Percentiles rank a stretch among this genome's conserved stretches.
phyloP scores from a whole-genome alignment of 192 early-diverging fungal genomes.

The Phycomyces blakesleeanus region DNA sequence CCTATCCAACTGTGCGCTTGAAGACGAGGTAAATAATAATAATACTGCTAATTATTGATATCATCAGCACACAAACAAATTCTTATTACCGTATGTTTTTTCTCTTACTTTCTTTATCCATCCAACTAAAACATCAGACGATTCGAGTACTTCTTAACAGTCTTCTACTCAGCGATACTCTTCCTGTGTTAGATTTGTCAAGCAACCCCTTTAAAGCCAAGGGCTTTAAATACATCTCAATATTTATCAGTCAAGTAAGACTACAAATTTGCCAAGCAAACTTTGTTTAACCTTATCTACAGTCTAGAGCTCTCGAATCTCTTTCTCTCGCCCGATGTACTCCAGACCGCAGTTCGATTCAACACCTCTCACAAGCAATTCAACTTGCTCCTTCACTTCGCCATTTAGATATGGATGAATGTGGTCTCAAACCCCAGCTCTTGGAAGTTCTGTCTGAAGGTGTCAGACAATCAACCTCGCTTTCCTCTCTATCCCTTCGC shows the following conservation, averaged over 20 bases:
- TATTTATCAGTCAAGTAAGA: slow-evolving; percentile 64
- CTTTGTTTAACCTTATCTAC: not conserved
- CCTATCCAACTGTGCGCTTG: slow-evolving; percentile 65
- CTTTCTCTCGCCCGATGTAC: slow-evolving; percentile 5
- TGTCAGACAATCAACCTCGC: slow-evolving; percentile 38
- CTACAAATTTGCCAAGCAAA: too few relatives aligned
- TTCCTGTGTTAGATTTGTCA: slow-evolving; percentile 61
- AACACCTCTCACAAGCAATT: slow-evolving; percentile 11
- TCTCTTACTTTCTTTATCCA: slow-evolving; percentile 1
- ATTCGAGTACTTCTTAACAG: slow-evolving; percentile 64
- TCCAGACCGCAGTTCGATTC: slow-evolving; percentile 9
- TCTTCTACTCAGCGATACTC: slow-evolving; percentile 60
- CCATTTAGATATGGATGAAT: slow-evolving; percentile 15
- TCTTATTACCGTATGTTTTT: too few relatives aligned
- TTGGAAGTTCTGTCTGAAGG: slow-evolving; percentile 34
- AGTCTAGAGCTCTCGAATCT: slow-evolving; percentile 15
- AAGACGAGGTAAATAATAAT: slow-evolving; percentile 56
- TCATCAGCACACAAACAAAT: too few relatives aligned
- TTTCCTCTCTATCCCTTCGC: slow-evolving; percentile 40
- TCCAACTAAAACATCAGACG: slow-evolving; percentile 31
- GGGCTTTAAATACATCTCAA: slow-evolving; percentile 70
- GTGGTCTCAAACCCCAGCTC: slow-evolving; percentile 15
- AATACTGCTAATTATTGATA: too few relatives aligned
- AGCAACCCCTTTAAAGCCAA: slow-evolving; percentile 65
- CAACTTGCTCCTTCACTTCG: slow-evolving; percentile 2